Evolutionary conservation across 768 basidiomycete species (phyloP).

Genomic region (Termitomyces sp.): DNA sequence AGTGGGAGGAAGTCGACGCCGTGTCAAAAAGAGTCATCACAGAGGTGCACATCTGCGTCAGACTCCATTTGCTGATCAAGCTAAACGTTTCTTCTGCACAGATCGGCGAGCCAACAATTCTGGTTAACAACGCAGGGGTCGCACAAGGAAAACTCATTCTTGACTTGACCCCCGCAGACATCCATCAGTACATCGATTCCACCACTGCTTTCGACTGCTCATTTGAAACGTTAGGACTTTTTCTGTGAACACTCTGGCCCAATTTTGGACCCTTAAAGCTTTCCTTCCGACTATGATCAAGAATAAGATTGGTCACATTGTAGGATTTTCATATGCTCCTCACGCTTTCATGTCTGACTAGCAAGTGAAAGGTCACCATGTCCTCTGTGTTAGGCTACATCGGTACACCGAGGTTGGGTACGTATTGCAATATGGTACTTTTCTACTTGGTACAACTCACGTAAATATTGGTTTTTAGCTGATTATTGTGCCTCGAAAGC

Average conservation of each 20-base stretch:
- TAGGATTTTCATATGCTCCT: constrained; percentile 28
- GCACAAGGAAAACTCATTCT: constrained; percentile 85
- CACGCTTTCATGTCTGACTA: constrained; percentile 7
- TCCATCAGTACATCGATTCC: constrained; percentile 56
- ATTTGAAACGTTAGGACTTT: constrained; percentile 60
- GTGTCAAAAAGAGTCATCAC: constrained; percentile 68
- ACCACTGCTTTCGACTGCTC: not conserved
- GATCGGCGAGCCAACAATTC: constrained; percentile 84
- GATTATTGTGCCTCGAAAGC: constrained; percentile 95
- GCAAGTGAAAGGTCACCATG: constrained; percentile 56
- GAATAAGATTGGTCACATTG: constrained; percentile 78
- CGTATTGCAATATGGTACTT: constrained; percentile 18
- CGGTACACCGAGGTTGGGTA: constrained; percentile 74
- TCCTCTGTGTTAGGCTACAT: constrained; percentile 70
- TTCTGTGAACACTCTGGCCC: constrained; percentile 79
- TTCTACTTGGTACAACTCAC: not conserved
- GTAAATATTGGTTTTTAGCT: constrained; percentile 33
- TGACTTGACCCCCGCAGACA: constrained; percentile 72
- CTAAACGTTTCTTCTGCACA: constrained; percentile 21
- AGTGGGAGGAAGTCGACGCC: constrained; percentile 77
- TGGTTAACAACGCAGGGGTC: constrained; percentile 95
- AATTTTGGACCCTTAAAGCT: constrained; percentile 90
- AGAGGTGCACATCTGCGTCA: constrained; percentile 49
- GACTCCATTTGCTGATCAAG: not conserved
- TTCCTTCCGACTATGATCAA: constrained; percentile 89